Percentiles rank a stretch among this genome's conserved stretches.
phyloP scores from a whole-genome alignment of 345 rosid species.

The Eucalyptus pauciflora region DNA sequence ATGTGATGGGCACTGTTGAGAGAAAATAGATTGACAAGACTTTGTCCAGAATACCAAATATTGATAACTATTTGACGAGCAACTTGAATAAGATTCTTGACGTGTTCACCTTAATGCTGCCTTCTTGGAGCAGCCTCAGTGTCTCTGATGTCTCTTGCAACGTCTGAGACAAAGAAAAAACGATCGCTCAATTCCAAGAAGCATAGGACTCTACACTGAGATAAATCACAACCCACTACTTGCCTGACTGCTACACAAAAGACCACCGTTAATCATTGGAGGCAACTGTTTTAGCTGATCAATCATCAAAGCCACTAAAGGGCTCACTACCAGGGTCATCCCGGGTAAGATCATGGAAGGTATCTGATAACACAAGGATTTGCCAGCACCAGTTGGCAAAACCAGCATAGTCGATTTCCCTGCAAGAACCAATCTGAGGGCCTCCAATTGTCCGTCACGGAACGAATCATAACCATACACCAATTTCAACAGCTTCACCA shows the following conservation, averaged over 20 bases:
- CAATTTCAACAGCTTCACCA: slow-evolving; percentile 35
- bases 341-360: slow-evolving; percentile 81
- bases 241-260: slow-evolving; percentile 82
- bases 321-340: slow-evolving; percentile 63
- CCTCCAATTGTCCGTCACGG: slow-evolving; percentile 56
- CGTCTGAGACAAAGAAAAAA: slow-evolving; percentile 23
- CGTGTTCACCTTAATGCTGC: slow-evolving; percentile 51
- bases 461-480: slow-evolving; percentile 45
- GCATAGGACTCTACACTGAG: not conserved
- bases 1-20: not conserved
- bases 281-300: slow-evolving; percentile 94
- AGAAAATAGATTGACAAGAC: not conserved
- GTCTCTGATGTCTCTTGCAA: slow-evolving; percentile 75
- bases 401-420: slow-evolving; percentile 75
- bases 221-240: not conserved
- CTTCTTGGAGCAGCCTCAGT: slow-evolving; percentile 49
- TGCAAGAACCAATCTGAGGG: slow-evolving; percentile 43
- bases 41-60: not conserved
- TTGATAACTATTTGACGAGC: not conserved
- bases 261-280: slow-evolving; percentile 47
- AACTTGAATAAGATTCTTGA: not conserved
- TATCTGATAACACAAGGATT: slow-evolving; percentile 88
- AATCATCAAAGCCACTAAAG: slow-evolving; percentile 83
- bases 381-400: slow-evolving; percentile 91
- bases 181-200: not conserved